These are phyloP conservation scores for Neonectria sp. DNA, from an alignment of 2,329 filamentous ascomycete genomes.

Conservation along the genomic window DNA sequence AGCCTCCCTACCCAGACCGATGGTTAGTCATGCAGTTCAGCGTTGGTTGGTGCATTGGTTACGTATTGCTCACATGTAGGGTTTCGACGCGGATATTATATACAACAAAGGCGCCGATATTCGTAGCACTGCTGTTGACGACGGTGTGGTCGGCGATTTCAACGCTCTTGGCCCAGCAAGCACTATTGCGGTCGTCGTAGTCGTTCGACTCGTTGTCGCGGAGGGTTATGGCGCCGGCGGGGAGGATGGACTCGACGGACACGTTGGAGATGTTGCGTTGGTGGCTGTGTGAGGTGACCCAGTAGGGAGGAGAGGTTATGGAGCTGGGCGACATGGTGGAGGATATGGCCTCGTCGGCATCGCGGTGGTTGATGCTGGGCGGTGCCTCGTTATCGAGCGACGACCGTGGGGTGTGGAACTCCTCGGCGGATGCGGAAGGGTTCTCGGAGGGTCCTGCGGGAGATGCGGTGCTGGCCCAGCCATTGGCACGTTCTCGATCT, in stretches of 20 bases:
- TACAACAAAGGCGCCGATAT: conserved; percentile 91
- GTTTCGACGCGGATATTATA: conserved; percentile 94
- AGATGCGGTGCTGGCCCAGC: conserved; percentile 39
- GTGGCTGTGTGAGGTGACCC: conserved; percentile 55
- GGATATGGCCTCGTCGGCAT: conserved; percentile 40
- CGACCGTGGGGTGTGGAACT: conserved; percentile 47
- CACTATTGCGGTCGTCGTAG: conserved; percentile 66
- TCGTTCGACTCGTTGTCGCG: conserved; percentile 73
- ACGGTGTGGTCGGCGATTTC: conserved; percentile 70
- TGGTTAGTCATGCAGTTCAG: conserved; percentile 7
- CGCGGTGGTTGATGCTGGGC: conserved; percentile 28
- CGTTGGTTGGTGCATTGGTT: background rate
- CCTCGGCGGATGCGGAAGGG: conserved; percentile 37
- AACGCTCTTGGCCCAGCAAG: conserved; percentile 77
- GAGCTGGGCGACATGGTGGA: conserved; percentile 48
- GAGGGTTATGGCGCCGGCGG: conserved; percentile 70
- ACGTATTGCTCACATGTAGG: conserved; percentile 71
- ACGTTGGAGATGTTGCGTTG: conserved; percentile 58
- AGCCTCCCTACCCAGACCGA: conserved; percentile 64
- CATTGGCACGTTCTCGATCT: conserved; percentile 45
- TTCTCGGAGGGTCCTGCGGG: conserved; percentile 36
- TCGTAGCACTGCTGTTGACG: conserved; percentile 70
- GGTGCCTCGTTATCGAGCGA: conserved; percentile 41
- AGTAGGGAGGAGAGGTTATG: conserved; percentile 61
- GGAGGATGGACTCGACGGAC: conserved; percentile 66